These are phyloP conservation scores for Suaeda aralocaspica DNA, from an alignment of 148 eudicot genomes.

Conservation along the genomic window DNA sequence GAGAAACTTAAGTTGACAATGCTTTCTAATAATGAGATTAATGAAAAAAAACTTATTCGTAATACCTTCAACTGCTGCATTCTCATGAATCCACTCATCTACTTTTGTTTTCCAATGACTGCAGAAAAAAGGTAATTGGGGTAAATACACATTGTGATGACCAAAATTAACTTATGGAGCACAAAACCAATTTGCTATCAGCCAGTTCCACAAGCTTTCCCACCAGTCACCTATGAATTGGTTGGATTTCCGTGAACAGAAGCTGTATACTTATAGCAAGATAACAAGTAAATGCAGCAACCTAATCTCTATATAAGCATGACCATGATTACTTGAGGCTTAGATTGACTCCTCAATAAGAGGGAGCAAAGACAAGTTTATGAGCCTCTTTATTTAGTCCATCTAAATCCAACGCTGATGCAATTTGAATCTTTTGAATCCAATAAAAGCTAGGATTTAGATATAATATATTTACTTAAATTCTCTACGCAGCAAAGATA, in stretches of 20 bases:
- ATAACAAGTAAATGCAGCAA: background rate
- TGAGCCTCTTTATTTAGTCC: background rate
- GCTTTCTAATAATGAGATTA: background rate
- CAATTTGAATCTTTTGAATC: background rate
- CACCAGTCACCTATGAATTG: too few relatives aligned
- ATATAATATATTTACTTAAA: too few relatives aligned
- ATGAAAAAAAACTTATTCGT: background rate
- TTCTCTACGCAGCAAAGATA: too few relatives aligned
- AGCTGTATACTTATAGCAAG: too few relatives aligned
- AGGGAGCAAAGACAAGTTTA: background rate
- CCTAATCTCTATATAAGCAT: background rate
- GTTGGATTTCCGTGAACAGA: background rate
- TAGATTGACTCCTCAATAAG: too few relatives aligned
- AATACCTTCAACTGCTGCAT: background rate
- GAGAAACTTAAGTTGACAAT: background rate
- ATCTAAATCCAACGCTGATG: too few relatives aligned
- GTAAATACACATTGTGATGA: background rate
- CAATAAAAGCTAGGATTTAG: background rate
- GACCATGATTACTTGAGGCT: background rate
- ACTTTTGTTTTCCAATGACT: slow-evolving; percentile 2
- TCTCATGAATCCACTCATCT: background rate
- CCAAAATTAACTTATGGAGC: background rate
- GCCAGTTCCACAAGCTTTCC: background rate
- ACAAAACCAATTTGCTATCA: background rate
- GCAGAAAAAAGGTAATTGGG: background rate